These are phyloP conservation scores for Populus pruinosa DNA, from an alignment of 345 rosid species.

Conservation along the genomic window DNA sequence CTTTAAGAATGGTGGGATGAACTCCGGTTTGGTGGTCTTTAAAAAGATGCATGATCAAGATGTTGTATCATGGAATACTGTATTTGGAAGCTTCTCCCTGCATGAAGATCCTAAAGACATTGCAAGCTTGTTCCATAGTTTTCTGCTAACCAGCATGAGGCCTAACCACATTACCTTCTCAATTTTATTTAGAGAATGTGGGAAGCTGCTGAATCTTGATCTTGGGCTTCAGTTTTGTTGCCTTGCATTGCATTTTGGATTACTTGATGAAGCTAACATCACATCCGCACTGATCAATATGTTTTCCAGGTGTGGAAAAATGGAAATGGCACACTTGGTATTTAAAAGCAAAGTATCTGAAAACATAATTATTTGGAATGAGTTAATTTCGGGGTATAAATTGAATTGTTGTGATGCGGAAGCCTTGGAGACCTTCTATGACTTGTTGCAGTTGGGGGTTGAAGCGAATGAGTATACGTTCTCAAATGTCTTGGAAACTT, in stretches of 20 bases:
- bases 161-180: slow-evolving; percentile 37
- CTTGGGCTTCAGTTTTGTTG: slow-evolving; percentile 39
- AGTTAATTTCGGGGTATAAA: slow-evolving; percentile 34
- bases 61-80: slow-evolving; percentile 40
- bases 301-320: slow-evolving; percentile 30
- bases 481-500: slow-evolving; percentile 32
- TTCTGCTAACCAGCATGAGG: slow-evolving; percentile 21
- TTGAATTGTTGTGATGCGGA: slow-evolving; percentile 12
- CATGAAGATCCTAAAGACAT: slow-evolving; percentile 16
- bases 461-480: slow-evolving; percentile 26
- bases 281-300: slow-evolving; percentile 29
- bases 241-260: slow-evolving; percentile 31
- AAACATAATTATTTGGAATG: slow-evolving; percentile 28
- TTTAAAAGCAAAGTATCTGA: slow-evolving; percentile 15
- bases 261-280: slow-evolving; percentile 16
- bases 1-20: slow-evolving; percentile 19
- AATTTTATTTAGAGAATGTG: slow-evolving; percentile 32
- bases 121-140: slow-evolving; percentile 22
- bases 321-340: slow-evolving; percentile 25
- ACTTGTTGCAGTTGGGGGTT: slow-evolving; percentile 16
- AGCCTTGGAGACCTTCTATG: slow-evolving; percentile 23
- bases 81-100: slow-evolving; percentile 23
- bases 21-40: slow-evolving; percentile 27
- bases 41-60: slow-evolving; percentile 24
- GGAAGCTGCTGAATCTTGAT: slow-evolving; percentile 18